phyloP scores from a whole-genome alignment of 2,329 filamentous ascomycete species.

The Lachnellula cervina region DNA sequence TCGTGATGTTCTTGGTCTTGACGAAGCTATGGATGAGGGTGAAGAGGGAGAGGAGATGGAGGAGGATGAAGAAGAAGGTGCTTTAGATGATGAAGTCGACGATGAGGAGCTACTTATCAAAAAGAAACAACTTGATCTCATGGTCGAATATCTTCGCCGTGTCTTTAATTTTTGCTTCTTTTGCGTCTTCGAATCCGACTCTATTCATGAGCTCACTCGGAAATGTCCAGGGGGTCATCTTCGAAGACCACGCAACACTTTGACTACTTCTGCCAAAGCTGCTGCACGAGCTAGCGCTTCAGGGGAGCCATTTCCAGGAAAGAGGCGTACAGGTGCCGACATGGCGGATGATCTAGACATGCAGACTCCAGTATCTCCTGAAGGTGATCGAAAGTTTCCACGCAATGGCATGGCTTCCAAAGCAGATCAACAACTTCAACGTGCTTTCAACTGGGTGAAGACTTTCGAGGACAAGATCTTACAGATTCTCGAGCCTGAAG shows the following conservation, averaged over 20 bases:
- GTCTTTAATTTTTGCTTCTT: slow-evolving; percentile 99
- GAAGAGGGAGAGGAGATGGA: slow-evolving; percentile 70
- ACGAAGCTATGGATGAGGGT: slow-evolving; percentile 57
- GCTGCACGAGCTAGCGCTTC: slow-evolving; percentile 80
- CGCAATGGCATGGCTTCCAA: slow-evolving; percentile 59
- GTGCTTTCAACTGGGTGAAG: slow-evolving; percentile 97
- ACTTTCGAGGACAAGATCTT: slow-evolving; percentile 96
- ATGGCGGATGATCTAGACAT: slow-evolving; percentile 41
- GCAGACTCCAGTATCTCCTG: slow-evolving; percentile 55
- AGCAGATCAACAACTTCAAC: slow-evolving; percentile 84
- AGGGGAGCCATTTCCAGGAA: slow-evolving; percentile 78
- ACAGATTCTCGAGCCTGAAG: slow-evolving; percentile 86
- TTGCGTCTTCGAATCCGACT: slow-evolving; percentile 98
- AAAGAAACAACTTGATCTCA: slow-evolving; percentile 94
- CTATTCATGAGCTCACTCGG: slow-evolving; percentile 87
- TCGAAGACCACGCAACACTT: slow-evolving; percentile 78
- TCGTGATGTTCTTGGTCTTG: slow-evolving; percentile 50
- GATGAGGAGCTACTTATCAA: slow-evolving; percentile 84
- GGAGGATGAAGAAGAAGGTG: slow-evolving; percentile 63
- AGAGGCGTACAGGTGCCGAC: slow-evolving; percentile 63
- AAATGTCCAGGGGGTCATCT: slow-evolving; percentile 98
- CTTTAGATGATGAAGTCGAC: slow-evolving; percentile 72
- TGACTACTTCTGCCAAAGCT: slow-evolving; percentile 76
- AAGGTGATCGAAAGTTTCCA: slow-evolving; percentile 68
- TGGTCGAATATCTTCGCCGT: slow-evolving; percentile 92